Percentiles rank a stretch among this genome's conserved stretches.
phyloP scores from a whole-genome alignment of 257 asterid genomes.

The Agastache rugosa region DNA sequence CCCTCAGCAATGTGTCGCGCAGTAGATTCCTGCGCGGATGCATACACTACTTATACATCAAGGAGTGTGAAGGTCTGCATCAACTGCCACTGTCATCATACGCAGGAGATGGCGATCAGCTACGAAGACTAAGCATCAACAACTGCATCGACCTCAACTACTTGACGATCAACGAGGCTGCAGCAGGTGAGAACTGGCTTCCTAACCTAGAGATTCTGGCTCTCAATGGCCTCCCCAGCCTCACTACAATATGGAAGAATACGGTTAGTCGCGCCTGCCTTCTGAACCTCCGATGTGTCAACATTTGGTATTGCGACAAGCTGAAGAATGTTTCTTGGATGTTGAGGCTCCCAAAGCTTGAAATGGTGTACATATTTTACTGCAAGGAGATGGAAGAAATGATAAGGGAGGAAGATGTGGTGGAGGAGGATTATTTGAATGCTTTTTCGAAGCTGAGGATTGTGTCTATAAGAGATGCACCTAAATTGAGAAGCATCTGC shows the following conservation, averaged over 20 bases:
- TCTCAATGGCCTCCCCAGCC: constrained; percentile 52
- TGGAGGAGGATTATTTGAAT: constrained; percentile 42
- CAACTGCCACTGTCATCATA: constrained; percentile 46
- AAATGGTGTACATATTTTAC: constrained; percentile 51
- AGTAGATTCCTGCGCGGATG: constrained; percentile 41
- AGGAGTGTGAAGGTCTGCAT: constrained; percentile 53
- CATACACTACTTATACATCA: constrained; percentile 53
- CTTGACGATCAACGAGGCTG: constrained; percentile 45
- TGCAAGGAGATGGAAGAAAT: constrained; percentile 55
- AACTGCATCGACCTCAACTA: constrained; percentile 46
- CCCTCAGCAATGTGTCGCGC: constrained; percentile 42
- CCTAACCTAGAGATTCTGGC: constrained; percentile 58
- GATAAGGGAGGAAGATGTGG: constrained; percentile 37
- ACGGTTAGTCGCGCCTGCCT: constrained; percentile 41
- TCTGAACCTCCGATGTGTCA: constrained; percentile 47
- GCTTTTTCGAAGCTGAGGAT: constrained; percentile 46
- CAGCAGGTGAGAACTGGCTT: constrained; percentile 48
- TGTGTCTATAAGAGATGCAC: constrained; percentile 53
- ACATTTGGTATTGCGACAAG: constrained; percentile 53
- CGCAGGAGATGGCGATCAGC: constrained; percentile 53
- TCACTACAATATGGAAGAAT: constrained; percentile 51
- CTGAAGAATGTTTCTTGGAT: constrained; percentile 55
- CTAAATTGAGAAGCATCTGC: constrained; percentile 48
- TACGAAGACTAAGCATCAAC: constrained; percentile 55
- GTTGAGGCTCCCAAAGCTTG: constrained; percentile 53